Evolutionary conservation across 495 filamentous ascomycete species (phyloP).

Genomic region (Neurospora cerealis): DNA sequence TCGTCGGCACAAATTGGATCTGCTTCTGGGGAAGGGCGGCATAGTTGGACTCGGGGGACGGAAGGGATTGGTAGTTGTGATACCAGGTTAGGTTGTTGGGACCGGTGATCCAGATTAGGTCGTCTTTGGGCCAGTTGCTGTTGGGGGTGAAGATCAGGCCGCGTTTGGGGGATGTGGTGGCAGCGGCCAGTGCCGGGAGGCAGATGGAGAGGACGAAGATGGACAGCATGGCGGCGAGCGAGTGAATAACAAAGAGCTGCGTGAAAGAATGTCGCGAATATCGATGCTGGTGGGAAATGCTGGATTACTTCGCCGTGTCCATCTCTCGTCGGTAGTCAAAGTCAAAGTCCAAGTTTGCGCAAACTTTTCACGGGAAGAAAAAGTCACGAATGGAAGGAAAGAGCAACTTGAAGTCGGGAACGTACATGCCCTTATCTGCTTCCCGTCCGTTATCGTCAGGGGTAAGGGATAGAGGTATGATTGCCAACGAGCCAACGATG

Average conservation of each 20-base stretch:
- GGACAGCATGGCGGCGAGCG: neutral
- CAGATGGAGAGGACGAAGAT: neutral
- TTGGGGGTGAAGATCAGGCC: slow-evolving; percentile 49
- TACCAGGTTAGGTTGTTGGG: slow-evolving; percentile 53
- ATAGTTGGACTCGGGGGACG: slow-evolving; percentile 27
- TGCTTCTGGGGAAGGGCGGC: slow-evolving; percentile 17
- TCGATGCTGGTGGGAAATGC: neutral
- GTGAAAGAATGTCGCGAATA: neutral
- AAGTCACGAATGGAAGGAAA: neutral
- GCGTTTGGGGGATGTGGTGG: slow-evolving; percentile 35
- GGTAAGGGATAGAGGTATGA: neutral
- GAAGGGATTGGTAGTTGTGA: slow-evolving; percentile 50
- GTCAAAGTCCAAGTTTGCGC: neutral
- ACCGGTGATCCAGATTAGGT: slow-evolving; percentile 36
- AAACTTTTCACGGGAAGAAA: neutral
- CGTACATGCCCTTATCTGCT: neutral
- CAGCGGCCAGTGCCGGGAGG: neutral
- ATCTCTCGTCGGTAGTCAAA: neutral
- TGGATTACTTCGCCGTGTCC: neutral
- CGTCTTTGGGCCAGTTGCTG: slow-evolving; percentile 34
- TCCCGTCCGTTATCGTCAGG: neutral
- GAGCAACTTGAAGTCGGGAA: neutral
- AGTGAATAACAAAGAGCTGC: neutral
- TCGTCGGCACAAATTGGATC: slow-evolving; percentile 56
- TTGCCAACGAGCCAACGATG: neutral